phyloP scores from a whole-genome alignment of 306 rosid species.

The Dalbergia oliveri region DNA sequence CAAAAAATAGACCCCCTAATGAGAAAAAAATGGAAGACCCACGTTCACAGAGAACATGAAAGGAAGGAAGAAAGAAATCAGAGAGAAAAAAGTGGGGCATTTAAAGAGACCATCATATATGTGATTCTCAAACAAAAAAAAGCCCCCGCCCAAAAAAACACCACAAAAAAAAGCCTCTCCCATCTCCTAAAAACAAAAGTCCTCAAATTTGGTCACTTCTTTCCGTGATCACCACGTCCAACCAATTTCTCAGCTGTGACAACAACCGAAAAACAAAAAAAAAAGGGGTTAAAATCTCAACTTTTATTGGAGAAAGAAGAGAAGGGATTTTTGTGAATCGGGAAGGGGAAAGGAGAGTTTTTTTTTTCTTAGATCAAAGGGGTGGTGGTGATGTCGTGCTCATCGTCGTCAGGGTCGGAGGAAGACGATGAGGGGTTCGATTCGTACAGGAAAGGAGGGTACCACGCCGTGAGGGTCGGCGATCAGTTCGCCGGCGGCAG shows the following conservation, averaged over 20 bases:
- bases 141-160: slow-evolving; percentile 41
- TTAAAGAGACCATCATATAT: slow-evolving; percentile 38
- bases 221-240: slow-evolving; percentile 20
- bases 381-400: slow-evolving; percentile 74
- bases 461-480: slow-evolving; percentile 90
- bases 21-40: slow-evolving; percentile 47
- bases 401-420: slow-evolving; percentile 93
- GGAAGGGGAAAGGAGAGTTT: no score
- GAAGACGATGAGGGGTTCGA: slow-evolving; percentile 96
- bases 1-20: not conserved
- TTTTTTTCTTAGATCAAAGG: slow-evolving; percentile 13
- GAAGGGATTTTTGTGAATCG: no score
- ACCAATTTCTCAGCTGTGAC: not conserved
- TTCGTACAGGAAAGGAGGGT: slow-evolving; percentile 94
- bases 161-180: slow-evolving; percentile 26
- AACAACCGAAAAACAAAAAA: not conserved
- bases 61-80: slow-evolving; percentile 23
- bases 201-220: slow-evolving; percentile 22
- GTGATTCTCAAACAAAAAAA: slow-evolving; percentile 43
- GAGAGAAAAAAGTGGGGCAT: slow-evolving; percentile 71
- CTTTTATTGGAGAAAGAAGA: not conserved
- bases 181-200: not conserved
- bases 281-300: not conserved
- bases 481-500: slow-evolving; percentile 95
- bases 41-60: slow-evolving; percentile 12